Evolutionary conservation across 495 filamentous ascomycete genomes (phyloP).

Genomic region (Penicillium lividum): DNA sequence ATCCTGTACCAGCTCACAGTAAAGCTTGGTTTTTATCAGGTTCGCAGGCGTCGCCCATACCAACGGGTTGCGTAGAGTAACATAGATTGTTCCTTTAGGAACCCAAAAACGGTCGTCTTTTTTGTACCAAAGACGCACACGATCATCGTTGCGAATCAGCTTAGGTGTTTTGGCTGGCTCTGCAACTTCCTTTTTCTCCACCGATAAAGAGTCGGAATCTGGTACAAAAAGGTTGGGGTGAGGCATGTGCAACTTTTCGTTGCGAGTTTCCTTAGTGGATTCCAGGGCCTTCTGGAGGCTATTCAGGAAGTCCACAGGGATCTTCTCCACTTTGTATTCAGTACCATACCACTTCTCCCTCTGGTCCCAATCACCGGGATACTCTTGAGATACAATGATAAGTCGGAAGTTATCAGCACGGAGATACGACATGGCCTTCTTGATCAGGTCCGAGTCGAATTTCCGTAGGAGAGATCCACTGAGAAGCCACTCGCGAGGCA

Average conservation of each 20-base stretch:
- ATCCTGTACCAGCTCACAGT: slow-evolving; percentile 85
- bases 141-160: slow-evolving; percentile 83
- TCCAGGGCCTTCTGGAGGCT: slow-evolving; percentile 65
- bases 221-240: slow-evolving; percentile 91
- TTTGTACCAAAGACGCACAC: slow-evolving; percentile 92
- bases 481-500: slow-evolving; percentile 82
- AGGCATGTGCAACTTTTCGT: slow-evolving; percentile 77
- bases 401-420: slow-evolving; percentile 88
- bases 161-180: slow-evolving; percentile 73
- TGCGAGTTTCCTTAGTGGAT: slow-evolving; percentile 57
- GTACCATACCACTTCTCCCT: slow-evolving; percentile 99
- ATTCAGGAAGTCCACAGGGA: slow-evolving; percentile 71
- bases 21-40: slow-evolving; percentile 74
- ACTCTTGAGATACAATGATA: slow-evolving; percentile 76
- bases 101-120: slow-evolving; percentile 99
- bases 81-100: slow-evolving; percentile 83
- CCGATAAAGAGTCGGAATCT: slow-evolving; percentile 74
- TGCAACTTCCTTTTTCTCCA: slow-evolving; percentile 86
- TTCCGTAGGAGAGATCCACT: slow-evolving; percentile 74
- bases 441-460: slow-evolving; percentile 76
- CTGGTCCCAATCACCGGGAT: slow-evolving; percentile 79
- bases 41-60: slow-evolving; percentile 75
- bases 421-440: slow-evolving; percentile 71
- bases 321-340: slow-evolving; percentile 82
- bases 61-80: slow-evolving; percentile 78